Base-by-base conservation (phyloP, 257 asterid species). In the Schizonepeta tenuifolia region DNA sequence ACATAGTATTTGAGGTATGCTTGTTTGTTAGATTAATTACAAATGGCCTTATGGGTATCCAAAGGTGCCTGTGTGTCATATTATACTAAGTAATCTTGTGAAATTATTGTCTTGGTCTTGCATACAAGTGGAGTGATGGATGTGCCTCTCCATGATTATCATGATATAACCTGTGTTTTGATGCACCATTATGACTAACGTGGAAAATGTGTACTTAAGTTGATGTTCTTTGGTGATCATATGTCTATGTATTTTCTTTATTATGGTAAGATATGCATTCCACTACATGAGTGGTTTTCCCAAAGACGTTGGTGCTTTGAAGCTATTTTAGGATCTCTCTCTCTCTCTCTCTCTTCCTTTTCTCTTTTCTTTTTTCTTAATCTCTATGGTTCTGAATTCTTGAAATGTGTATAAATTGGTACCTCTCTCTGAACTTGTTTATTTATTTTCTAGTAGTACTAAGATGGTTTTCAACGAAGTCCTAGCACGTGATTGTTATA, bases 281-380 rank as follows among this genome's bases (percentile, higher is more conserved):
- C 55, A 35, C 9, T n/a, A 7, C 44, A 7, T 26, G 12, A 28
- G 46, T 33, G n/a, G n/a, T 11, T 62, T 65, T 68, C 44, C 44
- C 22, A 22, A 50, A 28, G 69, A 54, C 65, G 14, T 20, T 18
- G 62, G 54, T 50, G 71, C 79, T 69, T 67, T 9, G 47, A 38
- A 63, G 36, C 46, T 64, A 26, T 14, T 66, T 65, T 75, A 21
- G 46, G 14, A 47, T 72, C 28, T 9, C 49, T 61, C 31, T 18
- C 31, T 59, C 22, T 10, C 31, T 1, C 18, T 31, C 26, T 24
- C 26, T 24, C 26, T n/a, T 33, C 8, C 20, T 33, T 33, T 3
- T 9, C 9, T 26, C 63, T 57, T 57, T 13, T 57, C 64, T 41
- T 54, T 41, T 54, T 62, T 62, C 18, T 59, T n/a, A 57, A 35